Percentiles rank a stretch among this genome's conserved stretches.
Evolutionary conservation across 441 rosid species (phyloP).

Genomic region (Geranium incanum): DNA sequence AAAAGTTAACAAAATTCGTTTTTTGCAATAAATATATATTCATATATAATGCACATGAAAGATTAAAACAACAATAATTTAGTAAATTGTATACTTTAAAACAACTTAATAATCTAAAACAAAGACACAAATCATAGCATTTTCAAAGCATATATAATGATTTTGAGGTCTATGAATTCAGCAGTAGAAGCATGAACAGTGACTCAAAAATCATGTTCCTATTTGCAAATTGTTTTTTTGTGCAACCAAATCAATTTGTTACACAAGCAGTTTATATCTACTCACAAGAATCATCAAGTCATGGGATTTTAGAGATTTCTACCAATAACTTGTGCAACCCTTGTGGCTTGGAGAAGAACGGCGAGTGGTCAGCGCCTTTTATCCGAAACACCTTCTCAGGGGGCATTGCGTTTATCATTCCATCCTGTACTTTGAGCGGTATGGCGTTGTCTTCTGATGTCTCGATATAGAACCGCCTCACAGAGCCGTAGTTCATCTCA

Average conservation of each 20-base stretch:
- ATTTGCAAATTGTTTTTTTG: background rate
- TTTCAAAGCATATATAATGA: too few relatives aligned
- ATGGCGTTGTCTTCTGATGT: constrained; percentile 76
- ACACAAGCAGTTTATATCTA: too few relatives aligned
- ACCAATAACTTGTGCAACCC: constrained; percentile 68
- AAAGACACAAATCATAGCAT: too few relatives aligned
- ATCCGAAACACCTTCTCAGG: constrained; percentile 66
- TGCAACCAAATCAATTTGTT: background rate
- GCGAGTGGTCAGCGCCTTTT: constrained; percentile 90
- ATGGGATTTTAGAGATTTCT: constrained; percentile 51
- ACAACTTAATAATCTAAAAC: too few relatives aligned
- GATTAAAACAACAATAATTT: too few relatives aligned
- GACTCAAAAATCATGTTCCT: background rate
- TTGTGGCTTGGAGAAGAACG: constrained; percentile 96
- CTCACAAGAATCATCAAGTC: background rate
- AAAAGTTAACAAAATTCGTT: too few relatives aligned
- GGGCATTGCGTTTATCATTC: constrained; percentile 59
- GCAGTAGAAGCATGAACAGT: background rate
- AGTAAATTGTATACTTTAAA: too few relatives aligned
- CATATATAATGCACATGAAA: too few relatives aligned
- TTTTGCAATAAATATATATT: too few relatives aligned
- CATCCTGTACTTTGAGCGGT: constrained; percentile 52
- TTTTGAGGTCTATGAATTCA: too few relatives aligned
- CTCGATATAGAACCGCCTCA: constrained; percentile 70
- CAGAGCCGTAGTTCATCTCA: constrained; percentile 56